These are phyloP conservation scores for Phalaenopsis equestris DNA, from an alignment of 106 monocot species.

Conservation along the genomic window DNA sequence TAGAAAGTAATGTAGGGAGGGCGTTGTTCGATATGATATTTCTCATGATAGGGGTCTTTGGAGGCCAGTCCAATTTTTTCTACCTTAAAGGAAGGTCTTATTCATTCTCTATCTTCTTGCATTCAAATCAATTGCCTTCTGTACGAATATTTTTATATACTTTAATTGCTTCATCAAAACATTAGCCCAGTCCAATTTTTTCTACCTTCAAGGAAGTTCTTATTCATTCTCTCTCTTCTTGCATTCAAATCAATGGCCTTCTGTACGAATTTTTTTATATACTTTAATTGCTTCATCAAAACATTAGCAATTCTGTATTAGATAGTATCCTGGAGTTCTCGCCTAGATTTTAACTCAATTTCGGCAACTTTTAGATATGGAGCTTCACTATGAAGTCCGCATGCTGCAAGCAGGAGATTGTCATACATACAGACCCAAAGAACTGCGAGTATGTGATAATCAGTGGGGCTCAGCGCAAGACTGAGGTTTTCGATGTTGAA, in stretches of 20 bases:
- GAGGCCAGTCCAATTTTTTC: background rate
- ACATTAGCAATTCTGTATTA: no score
- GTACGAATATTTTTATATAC: background rate
- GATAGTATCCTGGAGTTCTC: background rate
- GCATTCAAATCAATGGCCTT: background rate
- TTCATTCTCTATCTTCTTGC: background rate
- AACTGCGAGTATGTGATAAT: slow-evolving; percentile 86
- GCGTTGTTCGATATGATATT: background rate
- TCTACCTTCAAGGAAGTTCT: background rate
- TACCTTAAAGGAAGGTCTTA: background rate
- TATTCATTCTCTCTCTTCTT: background rate
- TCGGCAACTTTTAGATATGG: slow-evolving; percentile 69
- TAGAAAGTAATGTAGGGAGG: background rate
- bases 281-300: background rate
- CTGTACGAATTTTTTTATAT: background rate
- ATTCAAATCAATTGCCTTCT: background rate
- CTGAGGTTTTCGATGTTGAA: slow-evolving; percentile 84
- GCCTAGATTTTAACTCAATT: background rate
- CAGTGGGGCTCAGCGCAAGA: slow-evolving; percentile 83
- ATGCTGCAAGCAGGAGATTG: slow-evolving; percentile 86
- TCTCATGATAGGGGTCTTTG: no score
- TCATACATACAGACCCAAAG: slow-evolving; percentile 92
- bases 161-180: background rate
- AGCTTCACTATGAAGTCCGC: slow-evolving; percentile 97
- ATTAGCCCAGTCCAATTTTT: background rate